Conservation (phyloP, 2,329 filamentous ascomycete species). For the Intubia oerlemansii region DNA sequence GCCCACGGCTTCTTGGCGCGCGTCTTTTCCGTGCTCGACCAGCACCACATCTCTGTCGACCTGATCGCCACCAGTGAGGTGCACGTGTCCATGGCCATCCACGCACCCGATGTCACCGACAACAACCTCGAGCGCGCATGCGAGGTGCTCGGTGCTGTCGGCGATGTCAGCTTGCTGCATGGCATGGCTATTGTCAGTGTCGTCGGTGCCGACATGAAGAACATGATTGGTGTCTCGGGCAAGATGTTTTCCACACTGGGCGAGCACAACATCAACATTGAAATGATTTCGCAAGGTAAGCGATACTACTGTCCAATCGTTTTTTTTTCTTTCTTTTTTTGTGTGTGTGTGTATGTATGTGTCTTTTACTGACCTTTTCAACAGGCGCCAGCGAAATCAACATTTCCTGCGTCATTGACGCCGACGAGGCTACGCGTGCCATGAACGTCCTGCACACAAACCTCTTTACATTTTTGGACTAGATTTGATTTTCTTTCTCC, state of each 20-base stretch:
- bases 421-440: conserved; percentile 71
- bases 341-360: no score
- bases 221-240: conserved; percentile 86
- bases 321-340: not conserved
- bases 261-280: conserved; percentile 86
- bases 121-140: conserved; percentile 31
- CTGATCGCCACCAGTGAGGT: conserved; percentile 93
- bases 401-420: conserved; percentile 93
- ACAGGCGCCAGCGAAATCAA: conserved; percentile 94
- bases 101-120: conserved; percentile 42
- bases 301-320: conserved; percentile 1
- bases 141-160: conserved; percentile 51
- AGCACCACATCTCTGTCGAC: conserved; percentile 74
- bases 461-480: conserved; percentile 88
- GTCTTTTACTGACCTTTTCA: conserved; percentile 1
- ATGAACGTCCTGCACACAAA: conserved; percentile 94
- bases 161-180: conserved; percentile 73
- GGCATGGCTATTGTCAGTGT: conserved; percentile 92
- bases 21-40: conserved; percentile 81
- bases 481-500: conserved; percentile 4
- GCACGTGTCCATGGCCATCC: conserved; percentile 91
- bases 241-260: conserved; percentile 90
- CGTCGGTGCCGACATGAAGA: conserved; percentile 91
- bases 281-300: conserved; percentile 97
- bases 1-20: conserved; percentile 91